phyloP scores from a whole-genome alignment of 306 rosid genomes.

The Aeschynomene evenia region DNA sequence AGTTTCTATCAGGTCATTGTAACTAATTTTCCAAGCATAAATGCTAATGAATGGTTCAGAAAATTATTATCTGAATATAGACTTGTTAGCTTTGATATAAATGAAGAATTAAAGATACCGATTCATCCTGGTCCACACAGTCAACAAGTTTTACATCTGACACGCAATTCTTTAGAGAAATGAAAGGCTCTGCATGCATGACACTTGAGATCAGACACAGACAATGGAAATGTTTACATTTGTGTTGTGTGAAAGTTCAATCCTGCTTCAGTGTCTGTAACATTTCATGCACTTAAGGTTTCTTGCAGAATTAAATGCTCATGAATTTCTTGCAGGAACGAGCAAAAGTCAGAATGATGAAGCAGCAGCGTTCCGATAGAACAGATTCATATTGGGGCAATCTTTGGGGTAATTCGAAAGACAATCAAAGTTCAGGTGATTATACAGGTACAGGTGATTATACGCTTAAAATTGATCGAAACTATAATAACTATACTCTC shows the following conservation, averaged over 20 bases:
- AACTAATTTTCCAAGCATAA: not conserved
- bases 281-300: slow-evolving; percentile 6
- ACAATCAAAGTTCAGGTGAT: slow-evolving; percentile 56
- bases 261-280: not conserved
- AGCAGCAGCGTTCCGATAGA: slow-evolving; percentile 42
- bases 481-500: not conserved
- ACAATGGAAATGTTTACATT: not conserved
- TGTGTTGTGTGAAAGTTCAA: not conserved
- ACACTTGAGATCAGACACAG: not conserved
- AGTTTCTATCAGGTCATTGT: not conserved
- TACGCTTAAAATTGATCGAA: not conserved
- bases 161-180: not conserved
- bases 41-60: not conserved
- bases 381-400: slow-evolving; percentile 64
- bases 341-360: slow-evolving; percentile 72
- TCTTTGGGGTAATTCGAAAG: slow-evolving; percentile 52
- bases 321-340: slow-evolving; percentile 48
- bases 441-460: slow-evolving; percentile 49
- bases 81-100: not conserved
- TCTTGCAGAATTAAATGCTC: slow-evolving; percentile 4
- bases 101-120: not conserved
- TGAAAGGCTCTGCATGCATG: not conserved
- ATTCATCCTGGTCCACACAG: not conserved
- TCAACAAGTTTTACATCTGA: not conserved
- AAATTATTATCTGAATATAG: slow-evolving; percentile 1